Percentiles rank a stretch among this genome's conserved stretches.
Conservation (phyloP, 2,329 filamentous ascomycete species). For the Pseudogymnoascus sp. region DNA sequence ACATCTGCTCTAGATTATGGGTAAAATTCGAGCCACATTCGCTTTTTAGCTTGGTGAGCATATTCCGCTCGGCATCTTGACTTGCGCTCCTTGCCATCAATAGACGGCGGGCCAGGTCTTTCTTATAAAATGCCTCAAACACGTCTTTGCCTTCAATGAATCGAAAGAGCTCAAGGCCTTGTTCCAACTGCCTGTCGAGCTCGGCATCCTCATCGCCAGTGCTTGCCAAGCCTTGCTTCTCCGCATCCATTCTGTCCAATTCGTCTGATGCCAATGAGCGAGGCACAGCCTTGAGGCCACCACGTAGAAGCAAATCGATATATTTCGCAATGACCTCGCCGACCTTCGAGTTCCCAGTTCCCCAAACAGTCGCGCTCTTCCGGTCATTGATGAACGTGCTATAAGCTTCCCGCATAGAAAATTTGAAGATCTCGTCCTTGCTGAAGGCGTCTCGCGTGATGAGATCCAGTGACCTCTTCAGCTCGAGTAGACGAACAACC, state of each 20-base stretch:
- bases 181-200: slow-evolving; percentile 84
- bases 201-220: slow-evolving; percentile 85
- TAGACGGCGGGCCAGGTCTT: slow-evolving; percentile 80
- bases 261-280: slow-evolving; percentile 56
- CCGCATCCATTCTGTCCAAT: slow-evolving; percentile 49
- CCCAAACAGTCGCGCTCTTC: slow-evolving; percentile 63
- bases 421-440: slow-evolving; percentile 67
- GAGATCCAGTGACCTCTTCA: slow-evolving; percentile 71
- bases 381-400: slow-evolving; percentile 85
- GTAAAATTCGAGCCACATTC: slow-evolving; percentile 94
- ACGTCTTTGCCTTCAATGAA: slow-evolving; percentile 97
- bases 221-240: slow-evolving; percentile 55
- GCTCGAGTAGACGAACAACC: slow-evolving; percentile 71
- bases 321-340: slow-evolving; percentile 99
- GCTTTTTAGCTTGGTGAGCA: slow-evolving; percentile 72
- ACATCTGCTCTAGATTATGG: slow-evolving; percentile 97
- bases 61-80: slow-evolving; percentile 47
- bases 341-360: slow-evolving; percentile 82
- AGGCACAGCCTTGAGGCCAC: slow-evolving; percentile 77
- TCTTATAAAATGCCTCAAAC: slow-evolving; percentile 99
- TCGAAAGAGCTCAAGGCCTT: slow-evolving; percentile 87
- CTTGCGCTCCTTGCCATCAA: slow-evolving; percentile 90
- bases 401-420: slow-evolving; percentile 77
- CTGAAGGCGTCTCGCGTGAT: slow-evolving; percentile 71
- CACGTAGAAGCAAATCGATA: slow-evolving; percentile 79